These are phyloP conservation scores for Yarrowia galli DNA, from an alignment of 1,139 yeast genomes.

Conservation along the genomic window DNA sequence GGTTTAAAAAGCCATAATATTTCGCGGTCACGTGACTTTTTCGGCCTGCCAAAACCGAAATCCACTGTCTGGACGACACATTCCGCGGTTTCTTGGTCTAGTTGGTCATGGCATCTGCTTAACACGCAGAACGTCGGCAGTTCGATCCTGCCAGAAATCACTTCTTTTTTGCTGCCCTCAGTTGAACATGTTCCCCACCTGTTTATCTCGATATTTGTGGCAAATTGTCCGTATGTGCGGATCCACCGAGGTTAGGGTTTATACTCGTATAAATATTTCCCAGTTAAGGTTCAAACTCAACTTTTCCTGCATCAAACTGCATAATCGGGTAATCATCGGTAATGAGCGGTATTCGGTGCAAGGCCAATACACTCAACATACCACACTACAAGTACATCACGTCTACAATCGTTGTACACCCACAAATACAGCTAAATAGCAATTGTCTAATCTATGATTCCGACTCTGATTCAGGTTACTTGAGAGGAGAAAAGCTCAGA, in stretches of 20 bases:
- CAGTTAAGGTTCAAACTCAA: too few relatives aligned
- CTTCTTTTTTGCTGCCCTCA: too few relatives aligned
- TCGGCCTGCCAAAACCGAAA: not conserved
- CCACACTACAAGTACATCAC: too few relatives aligned
- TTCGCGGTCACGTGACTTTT: slow-evolving; percentile 4
- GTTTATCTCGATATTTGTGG: not conserved
- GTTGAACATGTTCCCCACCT: not conserved
- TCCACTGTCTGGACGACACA: not conserved
- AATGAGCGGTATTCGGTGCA: not conserved
- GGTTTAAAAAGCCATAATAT: not conserved
- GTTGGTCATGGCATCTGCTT: slow-evolving; percentile 99
- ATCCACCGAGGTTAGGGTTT: not conserved
- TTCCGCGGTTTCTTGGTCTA: slow-evolving; percentile 48
- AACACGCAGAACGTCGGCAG: slow-evolving; percentile 99
- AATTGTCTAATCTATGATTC: not conserved
- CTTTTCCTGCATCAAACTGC: slow-evolving; percentile 2
- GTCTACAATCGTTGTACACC: too few relatives aligned
- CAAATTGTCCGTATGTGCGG: not conserved
- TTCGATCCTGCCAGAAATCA: slow-evolving; percentile 80
- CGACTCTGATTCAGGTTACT: slow-evolving; percentile 39
- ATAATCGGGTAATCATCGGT: slow-evolving; percentile 23
- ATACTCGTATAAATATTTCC: too few relatives aligned
- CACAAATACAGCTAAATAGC: too few relatives aligned
- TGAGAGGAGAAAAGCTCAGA: slow-evolving; percentile 53
- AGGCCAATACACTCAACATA: too few relatives aligned